Percentiles rank a stretch among this genome's conserved stretches.
phyloP scores from a whole-genome alignment of 2,329 filamentous ascomycete genomes.

The Rhynchosporium graminicola region DNA sequence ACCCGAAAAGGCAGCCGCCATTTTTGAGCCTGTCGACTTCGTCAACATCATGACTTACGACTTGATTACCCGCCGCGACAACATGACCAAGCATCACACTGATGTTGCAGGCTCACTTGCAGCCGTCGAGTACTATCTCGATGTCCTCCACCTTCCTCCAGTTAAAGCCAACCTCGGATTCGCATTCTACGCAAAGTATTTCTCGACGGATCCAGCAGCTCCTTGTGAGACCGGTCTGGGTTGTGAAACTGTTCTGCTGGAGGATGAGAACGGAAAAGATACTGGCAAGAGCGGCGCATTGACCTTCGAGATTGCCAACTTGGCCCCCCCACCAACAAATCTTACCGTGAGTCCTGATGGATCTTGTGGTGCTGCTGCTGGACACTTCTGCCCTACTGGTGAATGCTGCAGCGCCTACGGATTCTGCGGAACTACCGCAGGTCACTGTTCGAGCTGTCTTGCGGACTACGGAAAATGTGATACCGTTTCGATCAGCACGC shows the following conservation, averaged over 20 bases:
- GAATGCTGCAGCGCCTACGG: constrained; percentile 25
- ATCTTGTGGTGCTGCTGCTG: constrained; percentile 21
- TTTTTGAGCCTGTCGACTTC: constrained; percentile 62
- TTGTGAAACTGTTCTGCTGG: constrained; percentile 57
- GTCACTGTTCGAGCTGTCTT: constrained; percentile 22
- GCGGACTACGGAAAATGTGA: constrained; percentile 21
- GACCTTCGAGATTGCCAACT: constrained; percentile 25
- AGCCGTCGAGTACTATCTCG: constrained; percentile 61
- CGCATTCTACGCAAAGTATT: constrained; percentile 69
- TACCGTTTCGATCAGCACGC: neutral
- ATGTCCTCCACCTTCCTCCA: constrained; percentile 45
- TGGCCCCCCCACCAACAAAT: constrained; percentile 43
- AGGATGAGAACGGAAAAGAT: constrained; percentile 59
- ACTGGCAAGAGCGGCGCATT: constrained; percentile 40
- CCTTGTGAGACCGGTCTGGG: constrained; percentile 47
- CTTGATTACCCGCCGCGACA: constrained; percentile 69
- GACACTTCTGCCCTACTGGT: constrained; percentile 17
- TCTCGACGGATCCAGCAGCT: constrained; percentile 49
- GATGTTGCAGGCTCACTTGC: constrained; percentile 56
- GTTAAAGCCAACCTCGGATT: constrained; percentile 62
- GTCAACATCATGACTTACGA: constrained; percentile 74
- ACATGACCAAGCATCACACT: constrained; percentile 62
- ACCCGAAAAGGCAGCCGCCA: constrained; percentile 55
- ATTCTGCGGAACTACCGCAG: constrained; percentile 19
- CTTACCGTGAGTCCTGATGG: constrained; percentile 26